These are phyloP conservation scores for Fusarium sp. DNA, from an alignment of 2,329 filamentous ascomycete genomes.

Conservation along the genomic window DNA sequence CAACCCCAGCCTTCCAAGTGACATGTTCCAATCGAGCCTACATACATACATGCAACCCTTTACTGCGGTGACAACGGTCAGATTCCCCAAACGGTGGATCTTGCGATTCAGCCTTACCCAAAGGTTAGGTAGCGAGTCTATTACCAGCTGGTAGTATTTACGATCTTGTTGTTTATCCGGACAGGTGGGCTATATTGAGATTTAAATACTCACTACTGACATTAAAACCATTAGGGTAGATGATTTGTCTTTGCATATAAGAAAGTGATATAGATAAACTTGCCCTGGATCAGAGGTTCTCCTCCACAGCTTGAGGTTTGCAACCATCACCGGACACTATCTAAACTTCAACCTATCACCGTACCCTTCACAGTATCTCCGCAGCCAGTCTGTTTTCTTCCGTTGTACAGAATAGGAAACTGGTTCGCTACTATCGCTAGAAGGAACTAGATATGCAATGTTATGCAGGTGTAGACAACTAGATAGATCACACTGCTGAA, in stretches of 20 bases:
- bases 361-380: background rate
- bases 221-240: too few species aligned
- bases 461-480: conserved; percentile 20
- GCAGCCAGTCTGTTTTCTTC: conserved; percentile 10
- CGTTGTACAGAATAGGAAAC: conserved; percentile 28
- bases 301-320: background rate
- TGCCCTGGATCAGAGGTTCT: background rate
- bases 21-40: conserved; percentile 9
- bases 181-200: background rate
- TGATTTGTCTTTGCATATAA: too few species aligned
- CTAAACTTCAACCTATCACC: background rate
- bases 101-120: conserved; percentile 21
- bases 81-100: conserved; percentile 8
- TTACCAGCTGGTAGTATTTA: background rate
- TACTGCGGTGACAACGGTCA: conserved; percentile 10
- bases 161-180: background rate
- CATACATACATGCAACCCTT: conserved; percentile 17
- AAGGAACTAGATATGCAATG: background rate
- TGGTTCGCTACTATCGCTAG: conserved; percentile 5
- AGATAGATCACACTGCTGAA: conserved; percentile 1
- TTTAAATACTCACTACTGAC: too few species aligned
- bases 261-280: background rate
- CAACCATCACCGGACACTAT: background rate
- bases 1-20: conserved; percentile 6
- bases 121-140: background rate